Base-by-base conservation (phyloP, 306 rosid species). In the Ormosia emarginata region DNA sequence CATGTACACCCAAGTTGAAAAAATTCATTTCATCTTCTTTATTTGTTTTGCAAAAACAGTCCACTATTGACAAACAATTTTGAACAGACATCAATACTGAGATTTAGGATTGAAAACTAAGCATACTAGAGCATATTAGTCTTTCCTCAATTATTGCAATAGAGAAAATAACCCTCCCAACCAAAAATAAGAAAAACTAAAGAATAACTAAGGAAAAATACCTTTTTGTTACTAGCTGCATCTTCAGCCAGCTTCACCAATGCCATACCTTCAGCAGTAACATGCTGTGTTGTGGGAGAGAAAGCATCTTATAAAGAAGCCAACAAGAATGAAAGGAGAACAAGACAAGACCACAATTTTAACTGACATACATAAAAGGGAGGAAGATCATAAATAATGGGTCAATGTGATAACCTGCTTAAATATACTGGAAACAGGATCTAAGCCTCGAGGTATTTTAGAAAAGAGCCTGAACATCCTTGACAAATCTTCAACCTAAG, bases 381-480 rank as follows among this genome's bases (percentile, higher is more conserved):
- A 61, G n/a, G 47, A 39, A 50, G 43, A 65, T 74, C 44, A 15
- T 62, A 65, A 79, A 77, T 29, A 75, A 7, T 67, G 64, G 55
- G 30, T 55, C 17, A 72, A 62, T 41, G 63, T 52, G 44, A 47
- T 80, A 47, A 94, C 98, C 97, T 90, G 97, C 89, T 94, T 94
- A 82, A 94, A 94, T 74, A 91, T 94, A 79, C 85, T 70, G 50
- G 97, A 91, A 75, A 94, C 95, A 29, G 97, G 98, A 80, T 94
- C 97, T 79, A 94, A 79, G 68, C 98, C 98, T 69, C 86, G 78
- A 65, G 92, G 94, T 82, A 94, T 94, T 83, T 94, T 94, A 83
- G 97, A 94, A 44, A 94, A 93, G 79, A 94, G 98, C 80, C 98
- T 89, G 84, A 94, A 94, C 97, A 93, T 93, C 88, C 97, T 89